These are phyloP conservation scores for Leccinum subrobustum DNA, from an alignment of 1,284 basidiomycete species.

Conservation along the genomic window DNA sequence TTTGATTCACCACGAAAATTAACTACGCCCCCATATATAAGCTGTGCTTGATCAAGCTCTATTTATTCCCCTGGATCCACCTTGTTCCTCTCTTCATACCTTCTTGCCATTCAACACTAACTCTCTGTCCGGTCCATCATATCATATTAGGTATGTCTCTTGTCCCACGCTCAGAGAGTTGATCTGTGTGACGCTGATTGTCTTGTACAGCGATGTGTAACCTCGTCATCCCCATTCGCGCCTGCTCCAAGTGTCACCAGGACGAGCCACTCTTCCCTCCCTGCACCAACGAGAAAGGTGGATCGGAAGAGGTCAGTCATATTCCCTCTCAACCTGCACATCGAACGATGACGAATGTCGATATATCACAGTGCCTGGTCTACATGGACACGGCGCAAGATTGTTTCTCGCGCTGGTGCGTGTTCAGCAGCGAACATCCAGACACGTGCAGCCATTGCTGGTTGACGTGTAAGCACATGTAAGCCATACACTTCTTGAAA, in stretches of 20 bases:
- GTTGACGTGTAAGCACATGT: constrained; percentile 30
- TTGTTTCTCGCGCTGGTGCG: constrained; percentile 31
- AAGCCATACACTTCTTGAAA: background rate
- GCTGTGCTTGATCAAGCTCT: background rate
- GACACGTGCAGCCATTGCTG: constrained; percentile 23
- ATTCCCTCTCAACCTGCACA: background rate
- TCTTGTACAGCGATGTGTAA: constrained; percentile 28
- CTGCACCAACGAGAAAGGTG: constrained; percentile 18
- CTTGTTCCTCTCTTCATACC: background rate
- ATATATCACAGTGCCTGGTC: constrained; percentile 10
- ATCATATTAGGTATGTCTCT: constrained; percentile 5
- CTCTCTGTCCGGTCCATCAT: too few relatives aligned
- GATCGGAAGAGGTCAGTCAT: constrained; percentile 19
- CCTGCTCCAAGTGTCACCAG: constrained; percentile 27
- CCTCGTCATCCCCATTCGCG: constrained; percentile 27
- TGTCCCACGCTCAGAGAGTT: background rate
- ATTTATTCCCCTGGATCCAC: background rate
- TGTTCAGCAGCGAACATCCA: constrained; percentile 30
- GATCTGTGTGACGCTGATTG: background rate
- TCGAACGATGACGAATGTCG: background rate
- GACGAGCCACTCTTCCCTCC: constrained; percentile 27
- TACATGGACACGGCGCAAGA: constrained; percentile 34
- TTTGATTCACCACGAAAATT: constrained; percentile 11
- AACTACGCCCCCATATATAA: constrained; percentile 15
- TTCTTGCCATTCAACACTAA: background rate